Evolutionary conservation across 768 basidiomycete genomes (phyloP), one percentile per base, ranked within the genome.

Genomic region (Auricularia auricula-judae): DNA sequence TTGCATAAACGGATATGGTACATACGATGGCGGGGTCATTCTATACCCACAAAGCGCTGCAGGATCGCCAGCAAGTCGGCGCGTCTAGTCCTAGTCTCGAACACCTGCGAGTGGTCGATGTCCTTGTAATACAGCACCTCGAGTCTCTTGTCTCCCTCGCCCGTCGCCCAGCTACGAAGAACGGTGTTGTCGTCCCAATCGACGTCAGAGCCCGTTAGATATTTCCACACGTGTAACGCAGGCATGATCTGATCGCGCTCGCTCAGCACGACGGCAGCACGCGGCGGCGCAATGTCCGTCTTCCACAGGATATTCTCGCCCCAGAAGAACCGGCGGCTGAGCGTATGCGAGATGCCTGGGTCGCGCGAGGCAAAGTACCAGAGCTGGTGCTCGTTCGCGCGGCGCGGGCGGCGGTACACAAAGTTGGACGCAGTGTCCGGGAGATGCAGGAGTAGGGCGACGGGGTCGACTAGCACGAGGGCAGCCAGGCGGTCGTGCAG

Each of bases 341-440:
- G 77, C 47, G 83, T 79, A 2, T 83, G 78, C 61, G 86, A 80
- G 58, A 86, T 78, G 68, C 87, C 86, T 10, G 84, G 74, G 67
- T 88, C 87, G 11, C 82, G 80, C 64, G 81, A 82, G 23, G 85
- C 79, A 67, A 88, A 87, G 68, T 84, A 88, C 83, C 85, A 87
- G 62, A 88, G 67, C 72, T 85, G 77, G 84, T 84, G 86, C 67
- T 88, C 83, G 69, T 82, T 82, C 63, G 82, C 81, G n/a, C 68
- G 67, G 61, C 66, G 47, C n/a, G 86, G 77, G 5, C 66, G 56
- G 23, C 87, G 82, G 73, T 88, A 86, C 44, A 88, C 75, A 65
- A 88, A 88, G 71, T 86, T 87, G 71, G 79, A 80, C 21, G 85
- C 84, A 54, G 87, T 80, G 2, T 23, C 33, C 4, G 86, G 83